phyloP scores from a whole-genome alignment of 331 rosid species.

The Dryas integrifolia region DNA sequence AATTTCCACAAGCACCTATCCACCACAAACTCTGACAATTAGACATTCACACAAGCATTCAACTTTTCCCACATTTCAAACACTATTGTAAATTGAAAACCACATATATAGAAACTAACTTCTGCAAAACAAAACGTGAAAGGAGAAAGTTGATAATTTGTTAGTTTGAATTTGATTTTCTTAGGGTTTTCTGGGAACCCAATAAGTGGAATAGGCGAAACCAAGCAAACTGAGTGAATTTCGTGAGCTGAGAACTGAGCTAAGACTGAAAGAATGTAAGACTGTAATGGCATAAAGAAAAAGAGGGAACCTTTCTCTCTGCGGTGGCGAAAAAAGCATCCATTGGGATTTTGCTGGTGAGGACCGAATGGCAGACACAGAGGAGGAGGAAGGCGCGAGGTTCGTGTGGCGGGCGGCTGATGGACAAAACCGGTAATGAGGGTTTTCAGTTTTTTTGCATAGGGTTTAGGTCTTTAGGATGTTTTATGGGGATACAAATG shows the following conservation, averaged over 20 bases:
- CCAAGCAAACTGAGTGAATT: background rate
- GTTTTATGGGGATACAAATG: too few relatives aligned
- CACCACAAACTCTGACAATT: background rate
- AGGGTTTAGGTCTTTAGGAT: background rate
- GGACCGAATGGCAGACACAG: background rate
- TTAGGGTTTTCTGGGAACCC: background rate
- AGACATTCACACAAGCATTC: background rate
- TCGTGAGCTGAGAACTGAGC: background rate
- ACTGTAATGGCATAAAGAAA: background rate
- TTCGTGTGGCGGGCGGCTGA: background rate
- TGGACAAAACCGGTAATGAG: background rate
- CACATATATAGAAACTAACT: background rate
- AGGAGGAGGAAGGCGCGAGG: background rate
- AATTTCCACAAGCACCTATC: constrained; percentile 71
- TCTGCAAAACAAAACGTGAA: background rate
- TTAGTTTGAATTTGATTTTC: background rate
- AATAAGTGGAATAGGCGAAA: background rate
- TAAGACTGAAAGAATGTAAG: background rate
- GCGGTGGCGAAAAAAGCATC: constrained; percentile 55
- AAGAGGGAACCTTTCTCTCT: constrained; percentile 51
- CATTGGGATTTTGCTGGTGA: constrained; percentile 32
- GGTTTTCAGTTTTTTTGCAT: background rate
- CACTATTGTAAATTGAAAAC: background rate
- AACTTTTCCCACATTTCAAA: background rate
- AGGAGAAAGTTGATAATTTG: background rate